These are phyloP conservation scores for Xylariomycetidae sp. DNA, from an alignment of 2,329 filamentous ascomycete genomes.

Conservation along the genomic window DNA sequence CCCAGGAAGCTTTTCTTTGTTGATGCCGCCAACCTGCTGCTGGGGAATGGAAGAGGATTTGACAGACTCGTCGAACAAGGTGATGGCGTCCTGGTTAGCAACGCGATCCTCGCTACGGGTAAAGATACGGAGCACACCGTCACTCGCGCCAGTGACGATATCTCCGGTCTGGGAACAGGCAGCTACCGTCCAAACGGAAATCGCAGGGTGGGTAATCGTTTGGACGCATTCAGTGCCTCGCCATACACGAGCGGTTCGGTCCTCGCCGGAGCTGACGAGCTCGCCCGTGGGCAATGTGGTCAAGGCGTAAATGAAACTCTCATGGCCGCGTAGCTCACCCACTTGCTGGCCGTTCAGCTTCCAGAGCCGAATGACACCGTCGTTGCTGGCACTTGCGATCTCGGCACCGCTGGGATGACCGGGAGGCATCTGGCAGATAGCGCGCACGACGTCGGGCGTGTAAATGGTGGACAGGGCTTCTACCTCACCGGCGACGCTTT, in stretches of 20 bases:
- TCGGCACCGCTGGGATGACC: slow-evolving; percentile 76
- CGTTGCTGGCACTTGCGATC: slow-evolving; percentile 93
- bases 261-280: slow-evolving; percentile 85
- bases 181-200: slow-evolving; percentile 94
- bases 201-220: slow-evolving; percentile 93
- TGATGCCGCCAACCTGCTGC: slow-evolving; percentile 75
- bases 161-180: slow-evolving; percentile 77
- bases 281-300: slow-evolving; percentile 74
- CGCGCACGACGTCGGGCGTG: slow-evolving; percentile 78
- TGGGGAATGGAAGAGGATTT: slow-evolving; percentile 81
- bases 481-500: slow-evolving; percentile 47
- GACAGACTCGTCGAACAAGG: slow-evolving; percentile 75
- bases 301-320: slow-evolving; percentile 90
- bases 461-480: slow-evolving; percentile 50
- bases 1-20: slow-evolving; percentile 87
- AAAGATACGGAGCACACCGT: slow-evolving; percentile 79
- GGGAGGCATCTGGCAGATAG: slow-evolving; percentile 73
- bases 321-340: slow-evolving; percentile 76
- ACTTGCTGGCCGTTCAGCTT: slow-evolving; percentile 72
- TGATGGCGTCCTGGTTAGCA: slow-evolving; percentile 61
- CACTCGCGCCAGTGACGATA: slow-evolving; percentile 89
- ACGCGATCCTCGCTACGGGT: slow-evolving; percentile 63
- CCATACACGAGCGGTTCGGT: slow-evolving; percentile 91
- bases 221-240: slow-evolving; percentile 76
- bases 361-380: slow-evolving; percentile 84